Evolutionary conservation across 257 asterid genomes (phyloP).

Genomic region (Nicotiana knightiana): DNA sequence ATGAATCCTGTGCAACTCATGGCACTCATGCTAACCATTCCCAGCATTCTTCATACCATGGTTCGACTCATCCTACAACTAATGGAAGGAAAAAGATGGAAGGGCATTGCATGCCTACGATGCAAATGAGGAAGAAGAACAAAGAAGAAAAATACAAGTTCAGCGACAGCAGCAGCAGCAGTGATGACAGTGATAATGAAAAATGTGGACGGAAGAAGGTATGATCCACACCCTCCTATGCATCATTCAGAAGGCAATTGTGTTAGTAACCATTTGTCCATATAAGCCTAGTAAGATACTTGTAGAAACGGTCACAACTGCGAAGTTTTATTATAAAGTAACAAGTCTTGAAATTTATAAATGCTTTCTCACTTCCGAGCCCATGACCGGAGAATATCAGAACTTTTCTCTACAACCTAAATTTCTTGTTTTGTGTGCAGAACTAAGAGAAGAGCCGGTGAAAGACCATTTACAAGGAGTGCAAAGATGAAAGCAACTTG

Average conservation of each 20-base stretch:
- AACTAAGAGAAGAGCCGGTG: not conserved
- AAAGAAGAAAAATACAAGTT: constrained; percentile 2
- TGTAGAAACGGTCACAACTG: not conserved
- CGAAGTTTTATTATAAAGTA: not conserved
- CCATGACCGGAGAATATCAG: not conserved
- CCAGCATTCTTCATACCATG: not conserved
- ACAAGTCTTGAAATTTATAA: not conserved
- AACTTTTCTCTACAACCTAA: not conserved
- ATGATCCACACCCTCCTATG: not conserved
- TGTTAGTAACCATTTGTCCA: not conserved
- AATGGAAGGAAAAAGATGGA: constrained; percentile 12
- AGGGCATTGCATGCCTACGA: constrained; percentile 10
- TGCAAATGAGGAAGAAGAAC: constrained; percentile 14
- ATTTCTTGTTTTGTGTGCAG: constrained; percentile 1
- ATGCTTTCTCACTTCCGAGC: not conserved
- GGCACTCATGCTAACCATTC: not conserved
- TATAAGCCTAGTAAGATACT: not conserved
- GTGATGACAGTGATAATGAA: constrained; percentile 14
- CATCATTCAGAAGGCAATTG: not conserved
- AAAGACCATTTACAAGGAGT: not conserved
- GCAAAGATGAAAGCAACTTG: constrained; percentile 4
- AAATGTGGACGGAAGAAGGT: constrained; percentile 10
- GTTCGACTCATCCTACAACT: not conserved
- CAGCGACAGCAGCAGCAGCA: constrained; percentile 12
- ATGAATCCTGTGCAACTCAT: constrained; percentile 5